These are phyloP conservation scores for Aspergillus mulundensis DNA, from an alignment of 495 filamentous ascomycete species.

Conservation along the genomic window DNA sequence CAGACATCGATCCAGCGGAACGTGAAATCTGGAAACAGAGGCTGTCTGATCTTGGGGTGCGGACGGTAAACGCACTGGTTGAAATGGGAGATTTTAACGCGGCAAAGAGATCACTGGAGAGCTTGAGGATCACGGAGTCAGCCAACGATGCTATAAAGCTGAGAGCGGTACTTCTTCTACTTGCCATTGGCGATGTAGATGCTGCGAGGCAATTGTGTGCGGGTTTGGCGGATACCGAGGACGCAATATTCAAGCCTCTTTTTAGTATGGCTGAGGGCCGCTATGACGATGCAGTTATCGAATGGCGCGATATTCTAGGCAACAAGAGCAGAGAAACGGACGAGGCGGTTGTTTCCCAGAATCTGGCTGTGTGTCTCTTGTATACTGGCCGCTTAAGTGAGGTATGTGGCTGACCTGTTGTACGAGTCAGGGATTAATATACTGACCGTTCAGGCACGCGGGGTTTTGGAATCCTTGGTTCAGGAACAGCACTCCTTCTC, in stretches of 20 bases:
- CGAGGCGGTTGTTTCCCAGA: constrained; percentile 60
- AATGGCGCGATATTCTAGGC: constrained; percentile 58
- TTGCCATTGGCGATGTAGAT: constrained; percentile 71
- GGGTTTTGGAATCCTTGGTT: constrained; percentile 60
- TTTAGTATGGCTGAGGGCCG: constrained; percentile 74
- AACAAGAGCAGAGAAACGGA: constrained; percentile 27
- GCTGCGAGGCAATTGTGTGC: constrained; percentile 52
- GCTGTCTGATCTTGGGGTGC: constrained; percentile 68
- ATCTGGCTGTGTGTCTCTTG: constrained; percentile 75
- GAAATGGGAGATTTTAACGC: constrained; percentile 87
- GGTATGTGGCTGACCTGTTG: constrained; percentile 39
- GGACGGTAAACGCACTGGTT: constrained; percentile 74
- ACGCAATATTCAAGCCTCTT: constrained; percentile 55
- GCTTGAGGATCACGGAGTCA: constrained; percentile 33
- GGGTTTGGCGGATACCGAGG: constrained; percentile 19
- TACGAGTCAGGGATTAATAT: not conserved
- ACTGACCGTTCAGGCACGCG: constrained; percentile 45
- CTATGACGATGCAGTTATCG: constrained; percentile 56
- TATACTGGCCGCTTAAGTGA: constrained; percentile 74
- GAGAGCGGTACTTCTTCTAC: constrained; percentile 61
- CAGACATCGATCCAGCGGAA: constrained; percentile 27
- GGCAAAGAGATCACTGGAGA: constrained; percentile 63
- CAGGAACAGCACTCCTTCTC: constrained; percentile 60
- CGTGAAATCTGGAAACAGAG: constrained; percentile 62
- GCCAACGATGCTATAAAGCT: constrained; percentile 32